These are phyloP conservation scores for Exserohilum rostratum DNA, from an alignment of 2,329 filamentous ascomycete genomes.

Conservation along the genomic window DNA sequence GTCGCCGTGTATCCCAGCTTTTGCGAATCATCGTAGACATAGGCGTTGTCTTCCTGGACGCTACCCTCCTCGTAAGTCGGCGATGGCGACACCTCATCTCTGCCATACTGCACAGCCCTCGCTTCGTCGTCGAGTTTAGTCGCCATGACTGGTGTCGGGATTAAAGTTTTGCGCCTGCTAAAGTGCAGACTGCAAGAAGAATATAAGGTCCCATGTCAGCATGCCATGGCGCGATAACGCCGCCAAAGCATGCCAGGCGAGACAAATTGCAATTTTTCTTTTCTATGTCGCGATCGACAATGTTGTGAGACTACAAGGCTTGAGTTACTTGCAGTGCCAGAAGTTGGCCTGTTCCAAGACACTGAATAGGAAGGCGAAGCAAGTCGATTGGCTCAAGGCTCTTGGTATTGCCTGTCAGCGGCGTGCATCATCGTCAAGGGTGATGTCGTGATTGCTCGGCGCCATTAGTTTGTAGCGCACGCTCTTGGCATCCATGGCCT, in stretches of 20 bases:
- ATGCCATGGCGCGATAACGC: slow-evolving; percentile 22
- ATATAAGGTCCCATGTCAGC: slow-evolving; percentile 24
- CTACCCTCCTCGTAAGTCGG: slow-evolving; percentile 30
- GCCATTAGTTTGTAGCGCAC: slow-evolving; percentile 20
- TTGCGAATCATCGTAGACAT: slow-evolving; percentile 39
- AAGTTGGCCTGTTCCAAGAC: slow-evolving; percentile 17
- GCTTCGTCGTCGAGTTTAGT: slow-evolving; percentile 27
- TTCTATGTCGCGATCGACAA: slow-evolving; percentile 36
- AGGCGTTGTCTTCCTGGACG: slow-evolving; percentile 42
- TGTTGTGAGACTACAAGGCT: slow-evolving; percentile 30
- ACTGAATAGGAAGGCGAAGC: slow-evolving; percentile 39
- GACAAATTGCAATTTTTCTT: slow-evolving; percentile 11
- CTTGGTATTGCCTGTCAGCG: slow-evolving; percentile 30
- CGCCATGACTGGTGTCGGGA: slow-evolving; percentile 22
- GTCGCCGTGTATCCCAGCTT: slow-evolving; percentile 44
- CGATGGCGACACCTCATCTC: slow-evolving; percentile 19
- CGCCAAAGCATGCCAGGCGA: slow-evolving; percentile 5
- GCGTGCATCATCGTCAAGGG: slow-evolving; percentile 17
- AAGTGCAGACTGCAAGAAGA: neutral
- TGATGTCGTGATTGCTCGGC: slow-evolving; percentile 39
- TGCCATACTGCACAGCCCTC: slow-evolving; percentile 24
- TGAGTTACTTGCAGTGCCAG: slow-evolving; percentile 31
- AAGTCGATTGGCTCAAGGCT: slow-evolving; percentile 16
- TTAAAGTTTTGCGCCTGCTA: neutral
- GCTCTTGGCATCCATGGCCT: slow-evolving; percentile 9